phyloP scores from a whole-genome alignment of 2,329 filamentous ascomycete species.

The Beauveria scarabaeidicola region DNA sequence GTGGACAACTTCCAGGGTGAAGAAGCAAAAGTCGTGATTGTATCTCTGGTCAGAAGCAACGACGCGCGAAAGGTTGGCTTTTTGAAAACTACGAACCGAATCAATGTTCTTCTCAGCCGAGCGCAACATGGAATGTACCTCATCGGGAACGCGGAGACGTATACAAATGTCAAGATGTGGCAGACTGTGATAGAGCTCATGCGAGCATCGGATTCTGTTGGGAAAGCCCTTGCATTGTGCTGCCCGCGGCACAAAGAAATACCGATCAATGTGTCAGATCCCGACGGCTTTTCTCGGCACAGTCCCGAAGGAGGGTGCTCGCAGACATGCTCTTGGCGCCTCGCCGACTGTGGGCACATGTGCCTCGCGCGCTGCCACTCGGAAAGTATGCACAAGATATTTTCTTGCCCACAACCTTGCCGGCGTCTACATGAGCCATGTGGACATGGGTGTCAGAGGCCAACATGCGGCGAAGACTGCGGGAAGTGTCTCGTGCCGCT shows the following conservation, averaged over 20 bases:
- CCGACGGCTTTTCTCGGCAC: conserved; percentile 46
- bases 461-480: conserved; percentile 34
- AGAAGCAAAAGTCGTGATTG: conserved; percentile 61
- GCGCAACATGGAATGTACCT: conserved; percentile 62
- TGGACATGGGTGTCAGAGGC: conserved; percentile 31
- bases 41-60: conserved; percentile 67
- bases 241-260: conserved; percentile 52
- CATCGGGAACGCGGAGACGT: conserved; percentile 56
- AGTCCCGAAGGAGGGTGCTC: conserved; percentile 55
- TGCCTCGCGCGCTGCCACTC: conserved; percentile 39
- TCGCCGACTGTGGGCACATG: conserved; percentile 35
- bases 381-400: conserved; percentile 33
- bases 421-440: conserved; percentile 32
- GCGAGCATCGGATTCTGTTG: conserved; percentile 36
- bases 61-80: conserved; percentile 51
- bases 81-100: conserved; percentile 54
- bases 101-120: conserved; percentile 59
- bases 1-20: conserved; percentile 75
- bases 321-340: conserved; percentile 37
- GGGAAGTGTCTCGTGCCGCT: conserved; percentile 12
- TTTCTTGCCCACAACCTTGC: conserved; percentile 36
- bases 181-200: conserved; percentile 11
- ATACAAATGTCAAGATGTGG: conserved; percentile 47
- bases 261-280: conserved; percentile 36
- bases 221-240: conserved; percentile 39